phyloP scores from a whole-genome alignment of 2,329 filamentous ascomycete species.

The Laburnicola sp. region DNA sequence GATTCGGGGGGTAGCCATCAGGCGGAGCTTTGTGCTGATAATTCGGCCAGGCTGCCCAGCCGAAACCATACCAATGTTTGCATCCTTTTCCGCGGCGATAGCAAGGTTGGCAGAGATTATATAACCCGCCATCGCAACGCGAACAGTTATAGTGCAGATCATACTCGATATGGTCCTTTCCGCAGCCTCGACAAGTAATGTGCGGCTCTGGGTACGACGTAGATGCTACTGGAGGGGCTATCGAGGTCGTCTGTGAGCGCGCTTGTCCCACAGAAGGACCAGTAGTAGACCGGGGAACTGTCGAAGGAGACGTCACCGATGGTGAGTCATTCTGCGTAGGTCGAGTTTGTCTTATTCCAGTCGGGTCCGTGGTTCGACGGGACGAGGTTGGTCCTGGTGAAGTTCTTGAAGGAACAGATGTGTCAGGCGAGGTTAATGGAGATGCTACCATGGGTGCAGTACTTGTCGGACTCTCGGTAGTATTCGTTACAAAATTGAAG shows the following conservation, averaged over 20 bases:
- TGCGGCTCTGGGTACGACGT: slow-evolving; percentile 68
- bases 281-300: slow-evolving; percentile 35
- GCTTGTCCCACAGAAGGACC: slow-evolving; percentile 27
- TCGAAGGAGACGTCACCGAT: slow-evolving; percentile 25
- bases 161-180: slow-evolving; percentile 75
- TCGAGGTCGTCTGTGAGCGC: slow-evolving; percentile 22
- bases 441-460: slow-evolving; percentile 29
- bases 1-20: slow-evolving; percentile 46
- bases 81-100: slow-evolving; percentile 79
- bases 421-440: slow-evolving; percentile 22
- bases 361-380: slow-evolving; percentile 40
- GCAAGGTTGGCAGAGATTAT: slow-evolving; percentile 79
- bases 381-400: slow-evolving; percentile 23
- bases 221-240: slow-evolving; percentile 17
- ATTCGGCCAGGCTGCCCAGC: slow-evolving; percentile 67
- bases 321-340: slow-evolving; percentile 32
- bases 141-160: slow-evolving; percentile 82
- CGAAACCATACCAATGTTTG: slow-evolving; percentile 86
- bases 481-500: slow-evolving; percentile 28
- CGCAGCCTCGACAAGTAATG: slow-evolving; percentile 73
- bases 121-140: slow-evolving; percentile 69
- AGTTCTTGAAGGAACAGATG: slow-evolving; percentile 19
- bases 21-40: slow-evolving; percentile 58
- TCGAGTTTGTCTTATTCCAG: slow-evolving; percentile 23
- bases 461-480: slow-evolving; percentile 33